Base-by-base conservation (phyloP, 768 basidiomycete species). In the Tylopilus sp. region DNA sequence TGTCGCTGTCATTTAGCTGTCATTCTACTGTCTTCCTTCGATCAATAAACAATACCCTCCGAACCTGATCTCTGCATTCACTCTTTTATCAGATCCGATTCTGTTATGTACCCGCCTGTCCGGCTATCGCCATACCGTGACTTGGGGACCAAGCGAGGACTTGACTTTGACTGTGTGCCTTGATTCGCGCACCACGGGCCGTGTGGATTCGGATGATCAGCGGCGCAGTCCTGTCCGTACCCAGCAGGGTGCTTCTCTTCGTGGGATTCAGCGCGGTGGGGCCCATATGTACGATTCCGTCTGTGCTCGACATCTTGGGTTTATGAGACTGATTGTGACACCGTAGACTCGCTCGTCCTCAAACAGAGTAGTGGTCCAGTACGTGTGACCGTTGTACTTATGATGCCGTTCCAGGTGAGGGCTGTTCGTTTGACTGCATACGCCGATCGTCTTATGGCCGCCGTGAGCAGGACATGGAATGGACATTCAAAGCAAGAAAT, bases 341-440 rank as follows among this genome's bases (percentile, higher is more conserved):
- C 8, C 8, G 8, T 26, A 86, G 83, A 83, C 59, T 75, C 82
- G 1, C 71, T 78, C 45, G 73, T 85, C 47, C 69, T 86, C 20
- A 73, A 80, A 53, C 70, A 77, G 52, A 80, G 82, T 57, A 80
- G 82, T 57, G 79, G 81, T 11, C 70, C 76, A 26, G 85, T 78
- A 1, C 74, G 79, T 22, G 81, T 91, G 9, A 90, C 88, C 1
- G 83, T 75, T 17, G 84, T 91, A 87, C 88, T 52, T 86, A 79
- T 61, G 75, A 81, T 12, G 67, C 72, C 2, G 74, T 82, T 12
- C 71, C 75, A n/a, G 70, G 82, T 81, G 47, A 25, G 40, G 1
- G 10, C n/a, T n/a, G n/a, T 10, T 20, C 17, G 8, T 18, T 21
- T 31, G 17, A 22, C 15, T 17, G 18, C 8, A 35, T 15, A 21